These are phyloP conservation scores for Pythium sukuiense DNA, from an alignment of 352 stramenopile species.

Conservation along the genomic window DNA sequence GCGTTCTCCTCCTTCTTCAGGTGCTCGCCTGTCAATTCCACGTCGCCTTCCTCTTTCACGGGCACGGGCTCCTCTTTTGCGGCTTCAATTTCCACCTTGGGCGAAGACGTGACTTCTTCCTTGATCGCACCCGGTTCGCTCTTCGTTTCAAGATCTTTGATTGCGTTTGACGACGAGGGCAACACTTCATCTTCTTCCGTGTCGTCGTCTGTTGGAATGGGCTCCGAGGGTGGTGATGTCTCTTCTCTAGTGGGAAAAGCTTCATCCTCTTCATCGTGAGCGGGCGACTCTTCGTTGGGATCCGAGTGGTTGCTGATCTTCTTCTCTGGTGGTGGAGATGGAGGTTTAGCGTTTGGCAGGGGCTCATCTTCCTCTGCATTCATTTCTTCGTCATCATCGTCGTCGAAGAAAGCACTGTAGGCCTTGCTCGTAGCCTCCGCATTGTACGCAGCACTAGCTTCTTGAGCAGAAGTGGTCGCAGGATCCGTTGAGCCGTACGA, in stretches of 20 bases:
- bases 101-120: not conserved
- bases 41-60: conserved; percentile 13
- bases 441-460: conserved; percentile 43
- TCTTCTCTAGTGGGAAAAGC: conserved; percentile 25
- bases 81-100: not conserved
- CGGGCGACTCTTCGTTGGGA: conserved; percentile 9
- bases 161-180: not conserved
- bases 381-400: conserved; percentile 45
- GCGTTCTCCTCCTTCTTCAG: not conserved
- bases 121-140: not conserved
- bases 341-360: conserved; percentile 26
- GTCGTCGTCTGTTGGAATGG: not conserved
- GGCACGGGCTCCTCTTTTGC: not conserved
- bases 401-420: conserved; percentile 73
- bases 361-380: conserved; percentile 61
- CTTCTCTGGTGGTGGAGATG: not conserved
- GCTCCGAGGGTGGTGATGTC: not conserved
- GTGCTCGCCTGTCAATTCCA: not conserved
- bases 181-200: conserved; percentile 17
- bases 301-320: not conserved
- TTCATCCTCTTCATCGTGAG: conserved; percentile 36
- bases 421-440: conserved; percentile 61
- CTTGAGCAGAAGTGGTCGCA: conserved; percentile 18
- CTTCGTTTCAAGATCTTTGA: not conserved
- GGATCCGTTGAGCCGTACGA: conserved; percentile 34